A percentile compares a stretch with the other conserved stretches of the same genome.
These are phyloP conservation scores for Tricholoma sp. DNA, from an alignment of 768 basidiomycete genomes.

Conservation along the genomic window DNA sequence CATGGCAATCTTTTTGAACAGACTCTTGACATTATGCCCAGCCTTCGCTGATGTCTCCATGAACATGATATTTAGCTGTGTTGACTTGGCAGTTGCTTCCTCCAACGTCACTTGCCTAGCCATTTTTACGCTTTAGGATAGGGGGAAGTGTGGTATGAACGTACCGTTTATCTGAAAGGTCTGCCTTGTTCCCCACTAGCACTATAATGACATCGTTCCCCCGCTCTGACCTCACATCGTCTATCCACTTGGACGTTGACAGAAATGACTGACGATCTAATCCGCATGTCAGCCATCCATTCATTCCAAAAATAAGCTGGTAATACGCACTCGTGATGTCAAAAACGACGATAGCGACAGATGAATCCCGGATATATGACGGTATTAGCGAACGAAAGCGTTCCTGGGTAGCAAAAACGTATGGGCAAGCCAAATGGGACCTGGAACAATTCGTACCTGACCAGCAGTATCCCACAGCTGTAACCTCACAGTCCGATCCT, in stretches of 20 bases:
- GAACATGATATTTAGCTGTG: slow-evolving; percentile 92
- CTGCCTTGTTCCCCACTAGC: slow-evolving; percentile 97
- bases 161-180: slow-evolving; percentile 96
- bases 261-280: slow-evolving; percentile 95
- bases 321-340: slow-evolving; percentile 88
- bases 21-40: slow-evolving; percentile 96
- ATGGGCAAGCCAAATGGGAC: background rate
- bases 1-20: slow-evolving; percentile 99
- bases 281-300: slow-evolving; percentile 3
- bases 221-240: slow-evolving; percentile 95
- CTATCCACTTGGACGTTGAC: slow-evolving; percentile 99
- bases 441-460: slow-evolving; percentile 46
- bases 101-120: slow-evolving; percentile 96
- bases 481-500: slow-evolving; percentile 94
- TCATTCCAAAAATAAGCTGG: background rate
- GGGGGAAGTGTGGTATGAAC: slow-evolving; percentile 20
- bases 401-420: slow-evolving; percentile 50
- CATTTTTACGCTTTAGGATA: slow-evolving; percentile 7
- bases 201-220: slow-evolving; percentile 99
- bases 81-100: slow-evolving; percentile 88
- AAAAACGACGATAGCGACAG: slow-evolving; percentile 97
- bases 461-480: slow-evolving; percentile 99
- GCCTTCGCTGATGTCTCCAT: slow-evolving; percentile 99
- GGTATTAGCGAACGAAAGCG: slow-evolving; percentile 97
- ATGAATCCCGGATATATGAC: slow-evolving; percentile 97